Evolutionary conservation across 805 yeast genomes (phyloP).

Genomic region (Candida silvicultrix): DNA sequence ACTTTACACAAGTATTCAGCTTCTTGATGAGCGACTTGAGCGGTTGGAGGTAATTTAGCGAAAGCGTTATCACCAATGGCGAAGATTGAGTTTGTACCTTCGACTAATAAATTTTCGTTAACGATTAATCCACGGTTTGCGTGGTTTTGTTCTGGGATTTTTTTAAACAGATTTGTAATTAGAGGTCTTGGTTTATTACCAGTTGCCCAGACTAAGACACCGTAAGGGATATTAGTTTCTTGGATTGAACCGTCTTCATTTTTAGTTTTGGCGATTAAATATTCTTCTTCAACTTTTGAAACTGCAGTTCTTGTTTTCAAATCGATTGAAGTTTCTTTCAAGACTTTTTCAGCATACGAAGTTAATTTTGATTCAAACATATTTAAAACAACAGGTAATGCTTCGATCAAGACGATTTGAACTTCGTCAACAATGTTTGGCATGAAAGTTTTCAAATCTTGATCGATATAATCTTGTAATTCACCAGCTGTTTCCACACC

Average conservation of each 20-base stretch:
- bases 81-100: conserved; percentile 76
- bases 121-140: conserved; percentile 86
- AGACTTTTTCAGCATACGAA: conserved; percentile 35
- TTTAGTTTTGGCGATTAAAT: conserved; percentile 68
- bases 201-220: conserved; percentile 94
- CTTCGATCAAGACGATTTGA: conserved; percentile 83
- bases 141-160: conserved; percentile 71
- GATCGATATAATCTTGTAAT: conserved; percentile 88
- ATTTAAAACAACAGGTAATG: conserved; percentile 77
- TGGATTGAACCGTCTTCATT: conserved; percentile 64
- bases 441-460: conserved; percentile 81
- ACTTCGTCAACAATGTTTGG: conserved; percentile 84
- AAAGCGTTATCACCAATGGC: conserved; percentile 93
- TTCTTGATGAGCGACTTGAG: conserved; percentile 94
- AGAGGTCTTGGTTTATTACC: conserved; percentile 87
- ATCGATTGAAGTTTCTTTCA: conserved; percentile 52
- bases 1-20: conserved; percentile 74
- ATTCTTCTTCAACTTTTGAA: conserved; percentile 69
- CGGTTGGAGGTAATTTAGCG: conserved; percentile 90
- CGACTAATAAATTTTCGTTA: conserved; percentile 71
- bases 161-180: conserved; percentile 56
- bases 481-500: conserved; percentile 98
- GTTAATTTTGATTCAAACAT: conserved; percentile 40
- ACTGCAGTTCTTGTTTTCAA: conserved; percentile 85
- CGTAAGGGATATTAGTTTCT: conserved; percentile 65